These are phyloP conservation scores for Piper longum DNA, from an alignment of 164 flowering plant species.

Conservation along the genomic window DNA sequence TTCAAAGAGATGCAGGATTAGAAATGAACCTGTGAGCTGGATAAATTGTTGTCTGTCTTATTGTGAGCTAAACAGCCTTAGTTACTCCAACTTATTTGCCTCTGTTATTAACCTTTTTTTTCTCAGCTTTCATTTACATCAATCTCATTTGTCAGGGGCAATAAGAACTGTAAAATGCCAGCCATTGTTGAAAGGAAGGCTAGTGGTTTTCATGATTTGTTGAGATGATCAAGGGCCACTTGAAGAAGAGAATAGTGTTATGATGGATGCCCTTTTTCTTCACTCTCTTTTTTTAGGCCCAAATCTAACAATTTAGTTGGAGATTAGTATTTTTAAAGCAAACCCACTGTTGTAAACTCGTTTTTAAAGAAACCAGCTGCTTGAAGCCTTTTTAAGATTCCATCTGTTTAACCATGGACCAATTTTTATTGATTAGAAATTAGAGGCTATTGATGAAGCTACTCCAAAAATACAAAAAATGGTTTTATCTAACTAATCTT, in stretches of 20 bases:
- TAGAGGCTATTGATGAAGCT: background rate
- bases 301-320: no score
- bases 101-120: background rate
- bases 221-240: constrained; percentile 8
- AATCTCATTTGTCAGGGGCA: background rate
- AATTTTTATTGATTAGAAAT: no score
- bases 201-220: constrained; percentile 16
- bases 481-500: no score
- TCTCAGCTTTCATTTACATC: background rate
- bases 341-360: background rate
- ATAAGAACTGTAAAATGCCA: background rate
- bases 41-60: no score
- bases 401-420: background rate
- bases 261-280: constrained; percentile 4
- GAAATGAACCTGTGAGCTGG: background rate
- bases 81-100: background rate
- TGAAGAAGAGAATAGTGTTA: constrained; percentile 8
- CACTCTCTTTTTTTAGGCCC: background rate
- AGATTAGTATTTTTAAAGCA: background rate
- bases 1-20: background rate
- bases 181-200: background rate
- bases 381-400: background rate
- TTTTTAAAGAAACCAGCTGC: background rate
- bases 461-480: background rate
- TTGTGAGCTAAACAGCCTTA: no score